Evolutionary conservation across 2,329 filamentous ascomycete genomes (phyloP).

Genomic region (Ceratocystis alfenasii): DNA sequence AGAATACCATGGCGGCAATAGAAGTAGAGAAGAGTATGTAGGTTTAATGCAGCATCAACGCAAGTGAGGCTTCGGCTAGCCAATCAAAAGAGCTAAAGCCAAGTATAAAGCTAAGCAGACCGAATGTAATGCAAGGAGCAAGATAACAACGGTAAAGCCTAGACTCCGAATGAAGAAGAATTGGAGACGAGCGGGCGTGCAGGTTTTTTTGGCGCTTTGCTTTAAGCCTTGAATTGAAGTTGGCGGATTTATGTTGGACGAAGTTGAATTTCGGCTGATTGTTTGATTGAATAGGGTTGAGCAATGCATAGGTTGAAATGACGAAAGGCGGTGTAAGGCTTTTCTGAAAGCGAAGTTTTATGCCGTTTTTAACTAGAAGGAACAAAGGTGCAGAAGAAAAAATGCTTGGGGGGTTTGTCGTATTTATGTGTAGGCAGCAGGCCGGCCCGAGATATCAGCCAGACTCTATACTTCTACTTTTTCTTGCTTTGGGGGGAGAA

Average conservation of each 20-base stretch:
- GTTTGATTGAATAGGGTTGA: too few species aligned
- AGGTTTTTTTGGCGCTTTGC: not conserved
- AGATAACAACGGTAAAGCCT: not conserved
- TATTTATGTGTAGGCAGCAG: not conserved
- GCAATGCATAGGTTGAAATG: too few species aligned
- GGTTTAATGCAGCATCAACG: not conserved
- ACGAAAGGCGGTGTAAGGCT: too few species aligned
- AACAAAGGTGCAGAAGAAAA: not conserved
- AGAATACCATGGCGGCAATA: not conserved
- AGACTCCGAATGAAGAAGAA: not conserved
- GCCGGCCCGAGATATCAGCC: not conserved
- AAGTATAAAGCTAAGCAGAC: not conserved
- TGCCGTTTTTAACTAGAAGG: not conserved
- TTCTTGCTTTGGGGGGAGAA: not conserved
- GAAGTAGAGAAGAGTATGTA: not conserved
- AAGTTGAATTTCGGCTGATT: too few species aligned
- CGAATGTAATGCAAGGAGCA: not conserved
- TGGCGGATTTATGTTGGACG: not conserved
- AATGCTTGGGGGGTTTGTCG: not conserved
- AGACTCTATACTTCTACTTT: not conserved
- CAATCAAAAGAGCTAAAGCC: not conserved
- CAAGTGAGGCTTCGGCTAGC: not conserved
- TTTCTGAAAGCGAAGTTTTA: too few species aligned
- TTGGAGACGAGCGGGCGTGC: constrained; percentile 1
- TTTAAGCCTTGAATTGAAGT: not conserved